These are phyloP conservation scores for Wickerhamomyces chaumierensis DNA, from an alignment of 805 yeast species.

Conservation along the genomic window DNA sequence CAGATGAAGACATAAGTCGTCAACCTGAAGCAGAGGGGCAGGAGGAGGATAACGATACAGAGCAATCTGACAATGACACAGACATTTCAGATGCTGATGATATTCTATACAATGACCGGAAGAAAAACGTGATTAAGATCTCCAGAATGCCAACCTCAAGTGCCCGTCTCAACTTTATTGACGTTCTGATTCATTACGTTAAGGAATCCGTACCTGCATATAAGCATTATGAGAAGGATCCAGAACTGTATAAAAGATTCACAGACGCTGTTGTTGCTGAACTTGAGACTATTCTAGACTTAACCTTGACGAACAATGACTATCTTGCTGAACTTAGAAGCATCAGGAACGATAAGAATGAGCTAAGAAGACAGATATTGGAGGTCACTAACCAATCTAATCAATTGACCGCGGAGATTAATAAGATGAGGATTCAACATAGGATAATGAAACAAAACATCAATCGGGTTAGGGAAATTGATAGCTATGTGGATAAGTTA, in stretches of 20 bases:
- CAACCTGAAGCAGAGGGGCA: not conserved
- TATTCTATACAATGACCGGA: not conserved
- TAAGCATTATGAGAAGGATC: constrained; percentile 15
- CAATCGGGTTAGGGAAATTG: constrained; percentile 2
- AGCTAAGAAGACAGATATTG: constrained; percentile 20
- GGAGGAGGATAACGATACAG: not conserved
- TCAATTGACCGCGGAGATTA: constrained; percentile 16
- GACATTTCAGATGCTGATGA: constrained; percentile 1
- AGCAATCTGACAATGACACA: constrained; percentile 4
- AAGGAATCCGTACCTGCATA: constrained; percentile 2
- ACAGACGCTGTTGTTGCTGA: not conserved
- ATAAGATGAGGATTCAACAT: constrained; percentile 14
- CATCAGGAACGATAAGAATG: constrained; percentile 19
- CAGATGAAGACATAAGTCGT: too few relatives aligned
- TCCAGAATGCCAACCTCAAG: constrained; percentile 13
- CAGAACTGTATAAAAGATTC: constrained; percentile 16
- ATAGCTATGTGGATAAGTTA: constrained; percentile 9
- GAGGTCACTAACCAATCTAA: constrained; percentile 19
- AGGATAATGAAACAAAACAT: constrained; percentile 8
- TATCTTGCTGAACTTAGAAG: constrained; percentile 20
- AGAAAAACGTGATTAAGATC: constrained; percentile 11
- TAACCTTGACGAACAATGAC: constrained; percentile 23
- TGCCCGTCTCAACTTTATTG: constrained; percentile 11
- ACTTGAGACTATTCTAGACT: constrained; percentile 20
- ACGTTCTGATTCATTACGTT: constrained; percentile 10